Evolutionary conservation across 805 yeast species (phyloP).

Genomic region (Candida caryicola): DNA sequence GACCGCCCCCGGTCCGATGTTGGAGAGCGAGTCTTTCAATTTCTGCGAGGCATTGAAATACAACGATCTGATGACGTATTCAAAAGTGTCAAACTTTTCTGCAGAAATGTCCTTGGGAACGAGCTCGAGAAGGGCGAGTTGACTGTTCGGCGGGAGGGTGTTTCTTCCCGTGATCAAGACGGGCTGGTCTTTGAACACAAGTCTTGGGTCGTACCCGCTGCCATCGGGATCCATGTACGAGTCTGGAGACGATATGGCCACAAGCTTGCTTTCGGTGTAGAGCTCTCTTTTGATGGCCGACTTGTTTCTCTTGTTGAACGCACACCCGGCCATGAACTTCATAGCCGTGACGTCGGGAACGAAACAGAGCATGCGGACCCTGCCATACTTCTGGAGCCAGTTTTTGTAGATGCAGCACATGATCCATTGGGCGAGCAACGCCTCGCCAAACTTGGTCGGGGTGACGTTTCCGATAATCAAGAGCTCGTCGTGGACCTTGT

Average conservation of each 20-base stretch:
- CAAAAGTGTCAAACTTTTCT: slow-evolving; percentile 57
- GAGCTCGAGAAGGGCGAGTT: slow-evolving; percentile 58
- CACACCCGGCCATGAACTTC: slow-evolving; percentile 59
- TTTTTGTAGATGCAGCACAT: slow-evolving; percentile 64
- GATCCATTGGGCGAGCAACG: slow-evolving; percentile 71
- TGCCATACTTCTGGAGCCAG: slow-evolving; percentile 71
- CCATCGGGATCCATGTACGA: slow-evolving; percentile 27
- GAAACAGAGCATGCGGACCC: slow-evolving; percentile 73
- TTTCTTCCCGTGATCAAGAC: slow-evolving; percentile 25
- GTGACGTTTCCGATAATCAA: slow-evolving; percentile 61
- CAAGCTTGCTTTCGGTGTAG: slow-evolving; percentile 54
- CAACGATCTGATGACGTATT: slow-evolving; percentile 49
- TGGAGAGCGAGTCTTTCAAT: slow-evolving; percentile 43
- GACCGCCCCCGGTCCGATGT: slow-evolving; percentile 80
- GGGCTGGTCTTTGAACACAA: slow-evolving; percentile 37
- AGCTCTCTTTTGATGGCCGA: slow-evolving; percentile 64
- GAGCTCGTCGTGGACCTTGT: slow-evolving; percentile 50
- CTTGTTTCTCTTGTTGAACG: slow-evolving; percentile 53
- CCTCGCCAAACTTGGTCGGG: slow-evolving; percentile 53
- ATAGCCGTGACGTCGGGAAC: slow-evolving; percentile 53
- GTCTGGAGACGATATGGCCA: slow-evolving; percentile 43
- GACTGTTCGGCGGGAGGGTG: slow-evolving; percentile 28
- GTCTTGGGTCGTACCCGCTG: slow-evolving; percentile 33
- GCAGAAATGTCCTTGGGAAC: slow-evolving; percentile 34
- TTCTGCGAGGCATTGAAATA: slow-evolving; percentile 38